Evolutionary conservation across 1,284 basidiomycete genomes (phyloP), one percentile per base, ranked within the genome.

Genomic region (Schizophyllum commune): DNA sequence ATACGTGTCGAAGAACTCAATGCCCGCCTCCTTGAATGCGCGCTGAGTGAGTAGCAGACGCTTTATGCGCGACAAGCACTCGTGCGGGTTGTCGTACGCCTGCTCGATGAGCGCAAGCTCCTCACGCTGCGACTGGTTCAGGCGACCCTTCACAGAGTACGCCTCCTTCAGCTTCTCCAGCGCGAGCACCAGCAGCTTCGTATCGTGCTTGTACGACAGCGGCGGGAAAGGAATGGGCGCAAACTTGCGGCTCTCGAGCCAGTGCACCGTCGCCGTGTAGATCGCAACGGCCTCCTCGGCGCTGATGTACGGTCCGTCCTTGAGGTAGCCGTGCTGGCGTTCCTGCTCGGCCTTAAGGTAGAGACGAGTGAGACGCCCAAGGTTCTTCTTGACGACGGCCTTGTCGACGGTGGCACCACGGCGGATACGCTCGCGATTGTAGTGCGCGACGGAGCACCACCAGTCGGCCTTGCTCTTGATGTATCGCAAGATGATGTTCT

Each of bases 381-480:
- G 77, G 71, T 97, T 97, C 84, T 96, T 96, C 81, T 95, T 95
- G 17, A 94, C 92, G 51, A 99, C 97, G 6, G 97, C 97, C 78
- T 99, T 99, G 79, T 99, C 97, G 65, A 99, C 97, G 0, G 97
- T 99, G 2, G 97, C 97, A 66, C 97, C 95, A 67, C 94, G 91
- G 58, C 94, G 86, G 64, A 96, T 96, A 79, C 93, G 92, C 71
- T 95, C 94, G 63, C 96, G 92, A 68, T 95, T 94, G 74, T 95
- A 94, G 71, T 96, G 93, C 15, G 93, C 92, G 62, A 96, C 93
- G 9, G 93, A 97, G 66, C 91, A 92, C 95, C 96, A 99, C 95
- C 95, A 98, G 73, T 99, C 97, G 9, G 94, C 92, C 81, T 99
- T 99, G 75, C 89, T 92, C 84, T 99, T 99, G 84, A 99, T 96